A percentile compares a stretch with the other conserved stretches of the same genome.
Conservation (phyloP, 768 basidiomycete genomes). For the Stropharia rugosoannulata region DNA sequence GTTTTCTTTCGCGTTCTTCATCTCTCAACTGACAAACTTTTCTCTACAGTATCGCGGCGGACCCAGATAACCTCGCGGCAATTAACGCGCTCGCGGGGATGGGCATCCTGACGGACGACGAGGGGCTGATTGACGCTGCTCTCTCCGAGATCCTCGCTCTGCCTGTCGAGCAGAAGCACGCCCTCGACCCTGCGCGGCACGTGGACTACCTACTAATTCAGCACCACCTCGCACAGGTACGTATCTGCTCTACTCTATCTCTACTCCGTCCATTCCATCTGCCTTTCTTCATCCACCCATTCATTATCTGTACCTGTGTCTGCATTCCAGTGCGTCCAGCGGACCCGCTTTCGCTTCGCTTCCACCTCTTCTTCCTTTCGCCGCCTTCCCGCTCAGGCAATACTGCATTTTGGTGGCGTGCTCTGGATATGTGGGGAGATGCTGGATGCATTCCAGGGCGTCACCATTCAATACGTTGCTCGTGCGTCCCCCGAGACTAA, state of each 20-base stretch:
- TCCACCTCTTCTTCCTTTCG: too few relatives aligned
- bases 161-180: slow-evolving; percentile 60
- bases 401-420: too few relatives aligned
- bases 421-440: too few relatives aligned
- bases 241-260: slow-evolving; percentile 13
- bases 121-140: slow-evolving; percentile 81
- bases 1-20: slow-evolving; percentile 16
- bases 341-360: too few relatives aligned
- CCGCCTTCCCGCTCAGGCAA: too few relatives aligned
- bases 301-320: not conserved
- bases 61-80: slow-evolving; percentile 77
- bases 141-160: slow-evolving; percentile 76
- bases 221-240: slow-evolving; percentile 73
- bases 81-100: slow-evolving; percentile 88
- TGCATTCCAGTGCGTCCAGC: too few relatives aligned
- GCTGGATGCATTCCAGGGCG: too few relatives aligned
- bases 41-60: slow-evolving; percentile 61
- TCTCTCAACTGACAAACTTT: not conserved
- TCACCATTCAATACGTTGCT: too few relatives aligned
- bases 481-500: too few relatives aligned
- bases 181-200: slow-evolving; percentile 68
- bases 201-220: slow-evolving; percentile 72
- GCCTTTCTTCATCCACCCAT: not conserved
- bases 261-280: not conserved
- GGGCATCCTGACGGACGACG: slow-evolving; percentile 80